Conservation (phyloP, 225 moss, liverwort and hornwort genomes). For the Polytrichum commune region DNA sequence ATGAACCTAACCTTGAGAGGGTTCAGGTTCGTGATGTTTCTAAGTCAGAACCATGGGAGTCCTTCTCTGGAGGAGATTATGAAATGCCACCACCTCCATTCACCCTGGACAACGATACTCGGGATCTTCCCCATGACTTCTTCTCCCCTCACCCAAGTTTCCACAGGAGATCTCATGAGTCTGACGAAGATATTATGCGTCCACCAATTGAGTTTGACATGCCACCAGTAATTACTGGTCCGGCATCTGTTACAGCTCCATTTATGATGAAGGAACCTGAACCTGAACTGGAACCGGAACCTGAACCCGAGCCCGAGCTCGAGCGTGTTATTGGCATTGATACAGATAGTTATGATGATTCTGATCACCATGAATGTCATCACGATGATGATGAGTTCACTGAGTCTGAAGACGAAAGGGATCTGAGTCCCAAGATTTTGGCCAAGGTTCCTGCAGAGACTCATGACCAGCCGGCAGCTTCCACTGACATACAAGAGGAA, state of each 20-base stretch:
- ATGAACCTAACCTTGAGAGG: constrained; percentile 17
- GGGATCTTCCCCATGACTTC: constrained; percentile 37
- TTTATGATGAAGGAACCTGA: constrained; percentile 9
- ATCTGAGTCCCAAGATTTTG: constrained; percentile 28
- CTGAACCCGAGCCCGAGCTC: background rate
- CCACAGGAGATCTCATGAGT: constrained; percentile 30
- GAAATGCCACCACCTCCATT: constrained; percentile 25
- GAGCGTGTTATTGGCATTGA: background rate
- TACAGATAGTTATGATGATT: constrained; percentile 39
- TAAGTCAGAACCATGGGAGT: constrained; percentile 26
- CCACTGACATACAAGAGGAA: constrained; percentile 28
- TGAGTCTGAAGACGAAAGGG: constrained; percentile 34
- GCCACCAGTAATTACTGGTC: constrained; percentile 51
- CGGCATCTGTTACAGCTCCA: constrained; percentile 33
- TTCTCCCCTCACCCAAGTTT: constrained; percentile 48
- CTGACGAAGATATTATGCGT: constrained; percentile 33
- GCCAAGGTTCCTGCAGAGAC: constrained; percentile 28
- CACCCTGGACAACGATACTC: constrained; percentile 6
- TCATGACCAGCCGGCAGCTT: constrained; percentile 29
- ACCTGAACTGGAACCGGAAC: background rate
- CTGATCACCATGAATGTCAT: constrained; percentile 13
- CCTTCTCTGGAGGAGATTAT: constrained; percentile 31
- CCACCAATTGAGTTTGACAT: constrained; percentile 51
- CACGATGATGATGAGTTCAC: background rate
- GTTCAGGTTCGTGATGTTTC: constrained; percentile 16